Evolutionary conservation across 2,329 filamentous ascomycete genomes (phyloP), one percentile per base, ranked within the genome.

Genomic region (Venturiaceae sp.): DNA sequence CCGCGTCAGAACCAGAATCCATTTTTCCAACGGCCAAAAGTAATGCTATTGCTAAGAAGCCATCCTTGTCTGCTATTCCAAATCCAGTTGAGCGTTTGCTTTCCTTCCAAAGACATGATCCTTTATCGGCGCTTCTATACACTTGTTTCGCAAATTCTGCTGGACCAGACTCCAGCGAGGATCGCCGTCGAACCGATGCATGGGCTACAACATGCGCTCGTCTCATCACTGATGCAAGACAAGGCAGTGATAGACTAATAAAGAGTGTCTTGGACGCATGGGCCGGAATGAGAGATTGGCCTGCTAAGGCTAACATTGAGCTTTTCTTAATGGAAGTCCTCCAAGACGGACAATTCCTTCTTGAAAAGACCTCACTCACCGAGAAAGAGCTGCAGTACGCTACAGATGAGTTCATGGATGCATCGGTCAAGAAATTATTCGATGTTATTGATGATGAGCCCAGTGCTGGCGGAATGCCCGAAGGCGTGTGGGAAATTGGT

Each of bases 271-370:
- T 99, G 55, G 92, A 94, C 71, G 85, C 90, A 59, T 97, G 91
- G 88, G 85, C 89, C 55, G 80, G 84, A 58, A 88, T 92, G 80
- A 85, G 89, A 62, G 86, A 92, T 71, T 97, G 92, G 92, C 88
- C 90, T 41, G 90, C 90, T 59, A 91, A 87, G 66, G 83, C 86
- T 64, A 94, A 91, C 63, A 85, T 99, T 78, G 92, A 96, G 74
- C 88, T 90, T 74, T 97, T 92, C 71, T 82, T 99, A 13, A 94
- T 96, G 88, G 89, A 94, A 69, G 90, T 95, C 61, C 82, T 99
- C 33, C 90, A 96, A 72, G 88, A 95, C 66, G 94, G 94, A 64
- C 87, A 91, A 39, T 96, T 96, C 68, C 78, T 97, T 59, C 79
- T 96, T 65, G 91, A 96, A 67, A 86, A 88, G 67, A 83, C 85